Base-by-base conservation (phyloP, 2,329 filamentous ascomycete genomes). In the Amylocarpus encephaloides region DNA sequence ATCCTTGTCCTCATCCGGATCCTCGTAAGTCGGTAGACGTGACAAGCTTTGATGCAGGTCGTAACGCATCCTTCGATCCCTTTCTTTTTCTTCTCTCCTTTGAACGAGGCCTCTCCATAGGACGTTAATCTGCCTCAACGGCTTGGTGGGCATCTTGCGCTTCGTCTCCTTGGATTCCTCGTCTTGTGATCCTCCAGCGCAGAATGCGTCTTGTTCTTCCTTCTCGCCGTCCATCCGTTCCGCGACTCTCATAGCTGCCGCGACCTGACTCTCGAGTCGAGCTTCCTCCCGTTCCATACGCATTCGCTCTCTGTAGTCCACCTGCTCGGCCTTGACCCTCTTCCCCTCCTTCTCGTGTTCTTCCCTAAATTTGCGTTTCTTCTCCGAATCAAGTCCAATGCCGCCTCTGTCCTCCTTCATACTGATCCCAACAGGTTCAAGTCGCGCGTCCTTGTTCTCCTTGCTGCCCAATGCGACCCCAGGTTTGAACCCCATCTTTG, bases 401-500 rank as follows among this genome's bases (percentile, higher is more conserved):
- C 92, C 93, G 13, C 82, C 84, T 2, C 86, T 78, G 61, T 86
- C 86, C 46, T 90, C 86, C 66, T 93, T 94, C 63, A 94, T 70
- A 51, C 77, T 75, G 43, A 95, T 74, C 32, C 79, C 75, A 51
- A 98, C 80, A 0, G 93, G 93, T 66, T 94, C 88, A 2, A 79
- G 74, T 59, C 56, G 61, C 62, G 62, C 61, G 11, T 60, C 62
- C n/a, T 64, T 54, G 22, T 70, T 68, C 7, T 70, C 70, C n/a
- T 74, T 72, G 59, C 78, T 81, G 1, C 93, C 93, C 2, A 97
- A 73, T 0, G 82, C 77, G 33, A 80, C 82, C 19, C 91, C 90
- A 16, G 80, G 74, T 51, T 82, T 85, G 71, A 94, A 98, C 1
- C 93, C 93, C 76, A 98, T 88, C 68, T 88, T 92, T 18, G 88